phyloP scores from a whole-genome alignment of 164 flowering plant genomes.

The Vitis riparia region DNA sequence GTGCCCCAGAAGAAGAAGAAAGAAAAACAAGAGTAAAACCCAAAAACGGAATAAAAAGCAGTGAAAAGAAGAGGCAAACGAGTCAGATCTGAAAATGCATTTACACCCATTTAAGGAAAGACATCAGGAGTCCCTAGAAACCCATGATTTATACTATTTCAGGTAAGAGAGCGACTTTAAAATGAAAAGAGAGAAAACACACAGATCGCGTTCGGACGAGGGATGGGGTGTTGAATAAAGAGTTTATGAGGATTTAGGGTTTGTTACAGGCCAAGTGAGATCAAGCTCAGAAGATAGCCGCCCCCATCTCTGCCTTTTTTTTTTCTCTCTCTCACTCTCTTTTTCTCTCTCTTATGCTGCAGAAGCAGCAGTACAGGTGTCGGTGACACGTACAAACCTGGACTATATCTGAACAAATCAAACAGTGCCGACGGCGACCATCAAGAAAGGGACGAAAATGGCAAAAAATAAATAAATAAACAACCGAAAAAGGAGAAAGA shows the following conservation, averaged over 20 bases:
- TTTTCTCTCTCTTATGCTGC: constrained; percentile 24
- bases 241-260: constrained; percentile 13
- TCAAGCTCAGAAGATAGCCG: not conserved
- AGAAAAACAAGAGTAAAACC: not conserved
- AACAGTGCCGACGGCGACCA: constrained; percentile 20
- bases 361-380: constrained; percentile 19
- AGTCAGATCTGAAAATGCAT: constrained; percentile 24
- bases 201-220: not conserved
- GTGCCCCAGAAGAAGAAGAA: constrained; percentile 2
- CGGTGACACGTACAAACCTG: constrained; percentile 19
- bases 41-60: not conserved
- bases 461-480: not conserved
- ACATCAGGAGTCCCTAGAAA: not conserved
- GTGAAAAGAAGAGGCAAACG: not conserved
- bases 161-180: not conserved
- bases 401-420: constrained; percentile 14
- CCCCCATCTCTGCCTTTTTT: too few species aligned
- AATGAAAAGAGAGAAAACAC: not conserved
- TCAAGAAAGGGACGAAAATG: not conserved
- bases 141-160: constrained; percentile 2
- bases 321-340: not conserved
- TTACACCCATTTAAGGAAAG: constrained; percentile 18
- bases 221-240: too few species aligned
- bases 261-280: constrained; percentile 3
- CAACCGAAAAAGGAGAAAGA: not conserved